A percentile compares a stretch with the other conserved stretches of the same genome.
phyloP scores from a whole-genome alignment of 495 filamentous ascomycete species.

The Cenococcum geophilum region DNA sequence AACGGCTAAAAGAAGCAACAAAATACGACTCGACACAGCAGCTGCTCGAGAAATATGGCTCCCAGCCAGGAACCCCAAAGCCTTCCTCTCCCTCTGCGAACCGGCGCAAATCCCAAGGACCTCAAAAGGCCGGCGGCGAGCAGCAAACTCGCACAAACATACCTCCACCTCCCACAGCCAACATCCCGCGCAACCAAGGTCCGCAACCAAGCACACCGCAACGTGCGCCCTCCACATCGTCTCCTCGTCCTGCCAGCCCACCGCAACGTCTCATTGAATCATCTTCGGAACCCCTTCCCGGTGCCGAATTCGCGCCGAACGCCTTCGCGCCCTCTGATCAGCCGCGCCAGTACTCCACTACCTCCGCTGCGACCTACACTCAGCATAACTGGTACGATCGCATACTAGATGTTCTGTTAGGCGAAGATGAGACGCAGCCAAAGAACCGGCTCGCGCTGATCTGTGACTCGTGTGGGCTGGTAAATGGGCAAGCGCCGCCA shows the following conservation, averaged over 20 bases:
- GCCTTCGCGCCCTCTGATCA: constrained; percentile 41
- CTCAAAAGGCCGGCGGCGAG: constrained; percentile 23
- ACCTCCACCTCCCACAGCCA: constrained; percentile 78
- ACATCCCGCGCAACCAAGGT: constrained; percentile 50
- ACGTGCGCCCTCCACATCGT: constrained; percentile 14
- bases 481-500: constrained; percentile 94
- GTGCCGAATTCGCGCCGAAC: constrained; percentile 45
- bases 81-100: constrained; percentile 43
- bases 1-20: constrained; percentile 87
- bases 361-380: constrained; percentile 44
- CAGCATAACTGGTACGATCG: constrained; percentile 87
- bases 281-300: constrained; percentile 22
- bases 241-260: not conserved
- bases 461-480: constrained; percentile 72
- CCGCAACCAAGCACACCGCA: constrained; percentile 23
- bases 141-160: constrained; percentile 50
- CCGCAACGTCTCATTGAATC: constrained; percentile 22
- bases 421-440: constrained; percentile 89
- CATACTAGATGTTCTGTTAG: constrained; percentile 81
- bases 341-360: constrained; percentile 41
- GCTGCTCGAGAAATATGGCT: constrained; percentile 86
- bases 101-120: constrained; percentile 36
- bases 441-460: constrained; percentile 89
- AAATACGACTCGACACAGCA: constrained; percentile 93
- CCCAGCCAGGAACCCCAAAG: constrained; percentile 17